These are phyloP conservation scores for Lactarius hengduanensis DNA, from an alignment of 768 basidiomycete genomes.

Conservation along the genomic window DNA sequence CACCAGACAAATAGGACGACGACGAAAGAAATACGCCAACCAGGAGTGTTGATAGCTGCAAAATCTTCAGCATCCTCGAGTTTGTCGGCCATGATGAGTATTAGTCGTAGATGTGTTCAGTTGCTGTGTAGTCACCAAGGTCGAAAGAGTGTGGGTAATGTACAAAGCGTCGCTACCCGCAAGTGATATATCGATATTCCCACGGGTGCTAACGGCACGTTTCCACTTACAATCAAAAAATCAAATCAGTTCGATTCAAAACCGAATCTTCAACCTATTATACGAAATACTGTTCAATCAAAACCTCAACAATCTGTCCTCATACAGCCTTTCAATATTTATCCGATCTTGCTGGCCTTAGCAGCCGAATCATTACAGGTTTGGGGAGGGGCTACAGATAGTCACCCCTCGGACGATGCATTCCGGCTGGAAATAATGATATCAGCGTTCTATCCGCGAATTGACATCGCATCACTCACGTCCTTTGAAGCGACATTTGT, in stretches of 20 bases:
- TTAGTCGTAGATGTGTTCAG: slow-evolving; percentile 1
- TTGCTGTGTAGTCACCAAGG: slow-evolving; percentile 48
- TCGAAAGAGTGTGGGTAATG: background rate
- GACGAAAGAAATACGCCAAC: slow-evolving; percentile 36
- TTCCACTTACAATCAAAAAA: slow-evolving; percentile 36
- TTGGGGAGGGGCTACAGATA: background rate
- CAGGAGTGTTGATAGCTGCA: slow-evolving; percentile 64
- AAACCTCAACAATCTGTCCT: background rate
- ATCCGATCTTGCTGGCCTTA: slow-evolving; percentile 9
- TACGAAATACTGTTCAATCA: slow-evolving; percentile 11
- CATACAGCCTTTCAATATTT: slow-evolving; percentile 2
- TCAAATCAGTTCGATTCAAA: slow-evolving; percentile 18
- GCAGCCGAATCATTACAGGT: background rate
- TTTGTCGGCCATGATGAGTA: slow-evolving; percentile 32
- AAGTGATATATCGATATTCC: slow-evolving; percentile 58
- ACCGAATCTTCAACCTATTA: slow-evolving; percentile 9
- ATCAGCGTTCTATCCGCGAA: background rate
- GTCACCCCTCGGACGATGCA: slow-evolving; percentile 37
- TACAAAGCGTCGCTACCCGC: background rate
- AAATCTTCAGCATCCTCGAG: slow-evolving; percentile 72
- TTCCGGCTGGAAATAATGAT: slow-evolving; percentile 37
- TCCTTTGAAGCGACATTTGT: slow-evolving; percentile 89
- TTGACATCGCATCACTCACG: slow-evolving; percentile 37
- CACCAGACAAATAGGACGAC: slow-evolving; percentile 7
- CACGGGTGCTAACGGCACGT: slow-evolving; percentile 55